phyloP scores from a whole-genome alignment of 1,284 basidiomycete species.

The Chalciporus sp. region DNA sequence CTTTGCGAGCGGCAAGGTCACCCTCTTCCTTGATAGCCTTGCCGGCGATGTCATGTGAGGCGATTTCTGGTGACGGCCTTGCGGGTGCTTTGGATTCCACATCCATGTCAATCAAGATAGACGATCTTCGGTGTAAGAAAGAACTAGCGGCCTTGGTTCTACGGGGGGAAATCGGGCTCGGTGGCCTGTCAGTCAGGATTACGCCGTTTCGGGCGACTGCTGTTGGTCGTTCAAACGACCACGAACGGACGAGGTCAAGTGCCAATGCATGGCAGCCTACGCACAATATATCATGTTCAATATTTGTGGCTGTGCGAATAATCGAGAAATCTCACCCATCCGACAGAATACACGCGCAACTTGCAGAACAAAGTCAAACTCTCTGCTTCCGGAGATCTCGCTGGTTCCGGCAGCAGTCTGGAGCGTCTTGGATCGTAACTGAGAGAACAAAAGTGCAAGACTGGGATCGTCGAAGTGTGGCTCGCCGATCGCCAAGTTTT shows the following conservation, averaged over 20 bases:
- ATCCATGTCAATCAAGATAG: conserved; percentile 87
- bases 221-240: conserved; percentile 84
- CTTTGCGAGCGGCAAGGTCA: conserved; percentile 64
- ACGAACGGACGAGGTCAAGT: conserved; percentile 82
- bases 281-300: conserved; percentile 6
- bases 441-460: conserved; percentile 87
- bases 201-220: conserved; percentile 31
- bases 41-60: conserved; percentile 23
- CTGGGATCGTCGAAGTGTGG: conserved; percentile 92
- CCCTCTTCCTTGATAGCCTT: conserved; percentile 49
- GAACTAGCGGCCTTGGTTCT: conserved; percentile 58
- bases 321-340: conserved; percentile 70
- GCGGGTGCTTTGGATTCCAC: conserved; percentile 66
- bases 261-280: conserved; percentile 92
- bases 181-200: conserved; percentile 25
- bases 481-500: conserved; percentile 71
- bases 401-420: conserved; percentile 91
- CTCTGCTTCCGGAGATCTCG: conserved; percentile 83
- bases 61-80: conserved; percentile 49
- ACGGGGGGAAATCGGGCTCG: conserved; percentile 44
- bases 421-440: conserved; percentile 85
- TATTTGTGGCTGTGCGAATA: neutral
- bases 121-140: conserved; percentile 59
- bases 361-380: conserved; percentile 94
- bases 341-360: conserved; percentile 89